phyloP scores from a whole-genome alignment of 306 rosid genomes.

The Abrus pulchellus region DNA sequence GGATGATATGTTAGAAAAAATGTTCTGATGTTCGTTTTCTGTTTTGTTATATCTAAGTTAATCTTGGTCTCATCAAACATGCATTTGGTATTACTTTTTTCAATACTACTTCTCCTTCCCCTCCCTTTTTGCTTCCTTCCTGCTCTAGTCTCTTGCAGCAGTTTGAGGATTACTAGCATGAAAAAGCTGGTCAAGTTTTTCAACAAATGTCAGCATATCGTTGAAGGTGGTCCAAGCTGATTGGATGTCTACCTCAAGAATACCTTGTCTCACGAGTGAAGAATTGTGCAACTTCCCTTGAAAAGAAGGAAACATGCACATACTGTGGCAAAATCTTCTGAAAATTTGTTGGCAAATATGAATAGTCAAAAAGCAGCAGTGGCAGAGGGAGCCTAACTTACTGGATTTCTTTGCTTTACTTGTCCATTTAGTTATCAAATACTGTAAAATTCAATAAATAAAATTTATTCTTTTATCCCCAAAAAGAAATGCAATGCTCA shows the following conservation, averaged over 20 bases:
- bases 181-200: constrained; percentile 11
- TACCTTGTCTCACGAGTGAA: constrained; percentile 6
- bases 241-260: background rate
- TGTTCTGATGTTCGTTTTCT: constrained; percentile 21
- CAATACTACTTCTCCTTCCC: constrained; percentile 18
- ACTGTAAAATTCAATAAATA: background rate
- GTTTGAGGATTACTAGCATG: constrained; percentile 3
- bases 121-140: constrained; percentile 1
- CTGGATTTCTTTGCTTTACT: background rate
- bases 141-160: constrained; percentile 12
- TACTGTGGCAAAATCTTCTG: background rate
- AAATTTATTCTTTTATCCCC: background rate
- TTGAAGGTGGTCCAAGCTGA: constrained; percentile 14
- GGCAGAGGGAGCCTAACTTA: constrained; percentile 13
- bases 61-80: constrained; percentile 5
- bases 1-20: constrained; percentile 6
- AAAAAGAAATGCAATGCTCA: constrained; percentile 24
- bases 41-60: constrained; percentile 16
- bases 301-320: background rate
- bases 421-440: constrained; percentile 36
- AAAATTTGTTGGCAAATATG: constrained; percentile 22
- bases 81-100: constrained; percentile 3
- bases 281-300: constrained; percentile 2
- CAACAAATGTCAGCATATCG: background rate
- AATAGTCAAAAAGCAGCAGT: background rate